Evolutionary conservation across 352 stramenopile species (phyloP).

Genomic region (Phytophthora lateralis): DNA sequence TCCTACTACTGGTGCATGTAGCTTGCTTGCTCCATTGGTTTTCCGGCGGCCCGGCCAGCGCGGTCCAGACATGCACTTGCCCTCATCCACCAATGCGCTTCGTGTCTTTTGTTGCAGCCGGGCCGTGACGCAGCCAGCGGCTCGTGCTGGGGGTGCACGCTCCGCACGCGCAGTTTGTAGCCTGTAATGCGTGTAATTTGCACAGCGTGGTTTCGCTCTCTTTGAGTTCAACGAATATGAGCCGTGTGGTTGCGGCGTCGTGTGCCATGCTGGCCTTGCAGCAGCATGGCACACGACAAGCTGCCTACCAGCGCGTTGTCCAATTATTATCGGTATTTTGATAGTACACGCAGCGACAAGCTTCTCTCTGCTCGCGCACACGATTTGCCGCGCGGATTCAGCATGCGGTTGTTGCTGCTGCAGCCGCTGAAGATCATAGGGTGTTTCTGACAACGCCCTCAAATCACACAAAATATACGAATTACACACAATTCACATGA

Average conservation of each 20-base stretch:
- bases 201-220: conserved; percentile 25
- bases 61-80: conserved; percentile 18
- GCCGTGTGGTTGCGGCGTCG: conserved; percentile 14
- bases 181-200: conserved; percentile 7
- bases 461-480: too few species aligned
- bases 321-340: conserved; percentile 15
- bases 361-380: conserved; percentile 8
- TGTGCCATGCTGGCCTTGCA: conserved; percentile 1
- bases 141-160: conserved; percentile 5
- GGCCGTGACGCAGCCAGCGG: not conserved
- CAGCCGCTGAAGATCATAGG: not conserved
- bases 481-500: too few species aligned
- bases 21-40: conserved; percentile 10
- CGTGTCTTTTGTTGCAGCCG: conserved; percentile 17
- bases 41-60: conserved; percentile 16
- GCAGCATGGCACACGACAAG: not conserved
- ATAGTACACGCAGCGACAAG: not conserved
- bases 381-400: conserved; percentile 20
- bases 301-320: conserved; percentile 18
- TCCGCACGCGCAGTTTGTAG: not conserved
- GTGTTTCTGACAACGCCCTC: too few species aligned
- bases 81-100: conserved; percentile 26
- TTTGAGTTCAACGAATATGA: conserved; percentile 31
- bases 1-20: not conserved
- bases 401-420: conserved; percentile 2